A percentile compares a stretch with the other conserved stretches of the same genome.
These are phyloP conservation scores for Lasiodiplodia sp. DNA, from an alignment of 2,329 filamentous ascomycete genomes.

Conservation along the genomic window DNA sequence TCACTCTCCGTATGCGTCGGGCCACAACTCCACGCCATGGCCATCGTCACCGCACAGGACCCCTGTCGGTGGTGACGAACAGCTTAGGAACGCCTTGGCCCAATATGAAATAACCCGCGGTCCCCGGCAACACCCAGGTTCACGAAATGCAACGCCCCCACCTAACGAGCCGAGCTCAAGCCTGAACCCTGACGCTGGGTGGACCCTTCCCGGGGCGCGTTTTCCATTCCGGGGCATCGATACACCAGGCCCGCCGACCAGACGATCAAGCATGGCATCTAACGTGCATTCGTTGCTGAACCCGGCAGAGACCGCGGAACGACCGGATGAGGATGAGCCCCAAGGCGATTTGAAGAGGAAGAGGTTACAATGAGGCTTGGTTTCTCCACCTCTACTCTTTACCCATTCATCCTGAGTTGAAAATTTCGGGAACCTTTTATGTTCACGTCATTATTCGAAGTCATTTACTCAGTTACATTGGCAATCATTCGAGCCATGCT, in stretches of 20 bases:
- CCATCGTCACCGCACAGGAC: slow-evolving; percentile 68
- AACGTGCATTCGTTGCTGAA: slow-evolving; percentile 73
- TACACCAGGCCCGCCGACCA: slow-evolving; percentile 66
- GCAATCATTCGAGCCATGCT: too few species aligned
- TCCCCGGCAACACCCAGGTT: slow-evolving; percentile 54
- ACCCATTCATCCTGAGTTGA: neutral
- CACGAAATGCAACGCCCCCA: slow-evolving; percentile 61
- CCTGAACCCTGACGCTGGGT: slow-evolving; percentile 61
- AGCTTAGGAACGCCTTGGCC: slow-evolving; percentile 73
- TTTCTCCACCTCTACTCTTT: neutral
- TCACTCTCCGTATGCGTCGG: slow-evolving; percentile 72
- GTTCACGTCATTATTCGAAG: neutral
- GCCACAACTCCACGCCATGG: slow-evolving; percentile 68
- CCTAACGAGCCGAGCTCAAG: slow-evolving; percentile 57
- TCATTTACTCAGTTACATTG: neutral
- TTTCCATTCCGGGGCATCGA: slow-evolving; percentile 59
- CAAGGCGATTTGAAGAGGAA: slow-evolving; percentile 70
- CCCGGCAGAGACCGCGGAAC: slow-evolving; percentile 71
- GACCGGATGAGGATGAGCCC: slow-evolving; percentile 68
- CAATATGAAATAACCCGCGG: slow-evolving; percentile 70
- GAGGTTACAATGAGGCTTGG: slow-evolving; percentile 34
- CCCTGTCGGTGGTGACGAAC: slow-evolving; percentile 67
- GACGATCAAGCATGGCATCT: slow-evolving; percentile 74
- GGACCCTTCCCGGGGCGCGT: slow-evolving; percentile 60
- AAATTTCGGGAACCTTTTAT: neutral